Percentiles rank a stretch among this genome's conserved stretches.
Conservation (phyloP, 129 eudicot species). For the Pulicaria dysenterica region DNA sequence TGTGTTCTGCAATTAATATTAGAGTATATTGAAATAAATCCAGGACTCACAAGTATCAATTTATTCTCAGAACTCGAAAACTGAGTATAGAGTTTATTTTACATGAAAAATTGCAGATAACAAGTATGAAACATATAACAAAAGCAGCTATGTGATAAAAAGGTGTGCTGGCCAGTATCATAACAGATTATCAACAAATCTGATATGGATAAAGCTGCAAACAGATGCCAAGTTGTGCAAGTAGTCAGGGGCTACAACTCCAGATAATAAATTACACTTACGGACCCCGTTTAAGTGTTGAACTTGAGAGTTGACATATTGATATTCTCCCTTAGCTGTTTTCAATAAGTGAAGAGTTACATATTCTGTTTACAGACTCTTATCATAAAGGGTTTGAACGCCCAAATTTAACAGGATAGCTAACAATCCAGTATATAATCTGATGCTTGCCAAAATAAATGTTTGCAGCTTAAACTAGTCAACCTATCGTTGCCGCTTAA, state of each 20-base stretch:
- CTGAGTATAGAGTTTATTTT: conserved; percentile 5
- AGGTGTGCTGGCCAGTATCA: neutral
- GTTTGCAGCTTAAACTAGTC: too few relatives aligned
- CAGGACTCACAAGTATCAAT: conserved; percentile 2
- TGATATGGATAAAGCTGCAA: neutral
- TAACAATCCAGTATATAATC: too few relatives aligned
- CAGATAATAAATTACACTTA: neutral
- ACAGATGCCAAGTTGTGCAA: neutral
- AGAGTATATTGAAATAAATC: neutral
- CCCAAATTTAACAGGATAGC: neutral
- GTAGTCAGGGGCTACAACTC: neutral
- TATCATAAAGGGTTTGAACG: neutral
- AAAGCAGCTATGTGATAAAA: neutral
- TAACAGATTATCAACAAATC: neutral
- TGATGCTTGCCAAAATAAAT: too few relatives aligned
- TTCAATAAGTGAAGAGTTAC: neutral
- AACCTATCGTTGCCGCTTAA: too few relatives aligned
- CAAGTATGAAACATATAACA: neutral
- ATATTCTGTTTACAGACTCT: neutral
- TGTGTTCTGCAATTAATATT: conserved; percentile 76
- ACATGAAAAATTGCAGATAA: conserved; percentile 6
- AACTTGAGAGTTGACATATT: neutral
- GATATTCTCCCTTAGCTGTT: neutral
- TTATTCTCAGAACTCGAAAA: conserved; percentile 2
- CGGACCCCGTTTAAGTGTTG: neutral